Evolutionary conservation across 108 stramenopile genomes (phyloP).

Genomic region (Licmophora abbreviata): DNA sequence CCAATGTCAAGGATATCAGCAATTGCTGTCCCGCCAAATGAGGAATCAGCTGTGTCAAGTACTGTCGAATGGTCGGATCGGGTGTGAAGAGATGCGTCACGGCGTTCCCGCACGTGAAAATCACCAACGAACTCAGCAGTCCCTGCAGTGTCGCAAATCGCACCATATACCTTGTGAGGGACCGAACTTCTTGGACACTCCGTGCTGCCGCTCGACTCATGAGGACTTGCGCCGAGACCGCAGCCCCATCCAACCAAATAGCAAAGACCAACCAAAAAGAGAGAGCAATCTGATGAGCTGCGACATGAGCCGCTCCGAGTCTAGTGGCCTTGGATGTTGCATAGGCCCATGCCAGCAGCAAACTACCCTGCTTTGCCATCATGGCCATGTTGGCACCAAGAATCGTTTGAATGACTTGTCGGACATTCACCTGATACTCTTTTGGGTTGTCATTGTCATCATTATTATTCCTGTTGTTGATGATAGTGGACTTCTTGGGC

Average conservation of each 20-base stretch:
- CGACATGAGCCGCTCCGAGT: constrained; percentile 44
- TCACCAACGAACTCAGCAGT: constrained; percentile 10
- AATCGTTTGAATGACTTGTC: constrained; percentile 21
- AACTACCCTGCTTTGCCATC: constrained; percentile 40
- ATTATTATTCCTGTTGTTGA: not conserved
- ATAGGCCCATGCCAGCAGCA: constrained; percentile 52
- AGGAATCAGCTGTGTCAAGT: constrained; percentile 33
- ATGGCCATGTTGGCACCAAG: constrained; percentile 48
- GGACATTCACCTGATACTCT: not conserved
- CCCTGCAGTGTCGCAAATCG: constrained; percentile 46
- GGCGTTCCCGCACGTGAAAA: constrained; percentile 8
- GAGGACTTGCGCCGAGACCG: constrained; percentile 57
- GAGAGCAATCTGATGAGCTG: constrained; percentile 59
- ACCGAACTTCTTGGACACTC: constrained; percentile 11
- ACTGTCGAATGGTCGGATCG: constrained; percentile 17
- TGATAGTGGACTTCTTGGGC: not conserved
- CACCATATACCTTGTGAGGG: constrained; percentile 37
- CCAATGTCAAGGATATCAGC: constrained; percentile 37
- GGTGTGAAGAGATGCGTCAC: constrained; percentile 31
- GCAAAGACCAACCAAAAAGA: constrained; percentile 51
- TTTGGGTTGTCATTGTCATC: not conserved
- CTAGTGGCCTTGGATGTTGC: constrained; percentile 46
- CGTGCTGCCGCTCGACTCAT: constrained; percentile 20
- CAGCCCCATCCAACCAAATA: constrained; percentile 38
- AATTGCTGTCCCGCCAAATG: constrained; percentile 46